These are phyloP conservation scores for Pestalotiopsis sp. DNA, from an alignment of 2,329 filamentous ascomycete species.

Conservation along the genomic window DNA sequence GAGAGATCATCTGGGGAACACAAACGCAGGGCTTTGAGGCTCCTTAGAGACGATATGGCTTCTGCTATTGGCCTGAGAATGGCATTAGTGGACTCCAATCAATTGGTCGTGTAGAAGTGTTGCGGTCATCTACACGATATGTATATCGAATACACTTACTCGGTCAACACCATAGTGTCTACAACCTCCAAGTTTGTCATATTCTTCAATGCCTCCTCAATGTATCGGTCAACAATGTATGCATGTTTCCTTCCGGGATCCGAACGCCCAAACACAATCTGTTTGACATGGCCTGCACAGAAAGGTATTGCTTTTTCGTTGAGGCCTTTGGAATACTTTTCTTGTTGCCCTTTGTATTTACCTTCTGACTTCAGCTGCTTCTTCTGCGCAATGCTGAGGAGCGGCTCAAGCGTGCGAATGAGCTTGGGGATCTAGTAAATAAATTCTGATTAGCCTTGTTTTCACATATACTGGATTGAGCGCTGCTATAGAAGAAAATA, in stretches of 20 bases:
- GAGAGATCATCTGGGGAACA: no score
- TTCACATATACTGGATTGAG: no score
- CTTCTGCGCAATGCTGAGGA: conserved; percentile 13
- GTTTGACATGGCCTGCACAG: conserved; percentile 9
- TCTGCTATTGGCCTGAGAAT: conserved; percentile 1
- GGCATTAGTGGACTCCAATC: neutral
- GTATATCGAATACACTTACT: conserved; percentile 1
- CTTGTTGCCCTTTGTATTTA: conserved; percentile 15
- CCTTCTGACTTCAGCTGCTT: conserved; percentile 16
- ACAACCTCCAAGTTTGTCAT: conserved; percentile 12
- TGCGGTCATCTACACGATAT: neutral
- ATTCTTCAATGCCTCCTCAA: conserved; percentile 13
- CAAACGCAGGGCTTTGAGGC: conserved; percentile 12
- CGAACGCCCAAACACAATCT: conserved; percentile 7
- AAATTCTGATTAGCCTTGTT: no score
- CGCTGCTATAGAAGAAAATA: no score
- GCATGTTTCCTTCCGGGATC: conserved; percentile 13
- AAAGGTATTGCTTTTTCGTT: conserved; percentile 11
- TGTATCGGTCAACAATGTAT: conserved; percentile 12
- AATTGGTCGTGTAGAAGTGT: neutral
- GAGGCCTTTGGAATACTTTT: neutral
- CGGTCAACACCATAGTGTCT: neutral
- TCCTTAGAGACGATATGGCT: conserved; percentile 10
- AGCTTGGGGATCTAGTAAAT: conserved; percentile 11
- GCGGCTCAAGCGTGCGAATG: conserved; percentile 14